These are phyloP conservation scores for Phytophthora sp. DNA, from an alignment of 352 stramenopile species.

Conservation along the genomic window DNA sequence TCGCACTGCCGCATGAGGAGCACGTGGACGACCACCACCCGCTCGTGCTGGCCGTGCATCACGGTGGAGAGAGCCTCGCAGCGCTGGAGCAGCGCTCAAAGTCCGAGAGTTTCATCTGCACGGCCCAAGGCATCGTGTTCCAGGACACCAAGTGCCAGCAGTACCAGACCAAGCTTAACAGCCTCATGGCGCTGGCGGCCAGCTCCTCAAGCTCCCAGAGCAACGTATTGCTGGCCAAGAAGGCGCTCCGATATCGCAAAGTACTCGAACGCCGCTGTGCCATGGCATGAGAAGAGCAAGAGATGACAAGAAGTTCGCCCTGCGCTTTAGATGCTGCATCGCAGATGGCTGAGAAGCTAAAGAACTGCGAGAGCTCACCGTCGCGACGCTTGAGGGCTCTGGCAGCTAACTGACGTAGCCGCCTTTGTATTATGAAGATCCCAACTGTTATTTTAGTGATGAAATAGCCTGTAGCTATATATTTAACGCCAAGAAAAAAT, in stretches of 20 bases:
- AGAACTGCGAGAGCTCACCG: not conserved
- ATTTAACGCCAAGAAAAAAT: slow-evolving; percentile 30
- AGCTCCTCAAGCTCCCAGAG: slow-evolving; percentile 27
- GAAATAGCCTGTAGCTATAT: slow-evolving; percentile 27
- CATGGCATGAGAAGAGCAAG: slow-evolving; percentile 4
- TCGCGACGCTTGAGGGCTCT: not conserved
- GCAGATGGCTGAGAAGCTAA: not conserved
- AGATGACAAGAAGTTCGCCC: too few species aligned
- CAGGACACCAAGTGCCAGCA: slow-evolving; percentile 30
- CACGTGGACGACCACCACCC: slow-evolving; percentile 16
- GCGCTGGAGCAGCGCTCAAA: slow-evolving; percentile 32
- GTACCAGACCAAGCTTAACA: slow-evolving; percentile 25
- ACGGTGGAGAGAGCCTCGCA: slow-evolving; percentile 2
- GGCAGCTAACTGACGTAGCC: not conserved
- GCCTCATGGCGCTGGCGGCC: slow-evolving; percentile 28
- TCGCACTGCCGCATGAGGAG: not conserved
- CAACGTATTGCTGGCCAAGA: slow-evolving; percentile 44
- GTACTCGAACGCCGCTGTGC: slow-evolving; percentile 28
- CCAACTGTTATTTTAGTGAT: slow-evolving; percentile 8
- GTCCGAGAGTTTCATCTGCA: slow-evolving; percentile 46
- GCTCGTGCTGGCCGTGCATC: slow-evolving; percentile 5
- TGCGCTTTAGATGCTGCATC: slow-evolving; percentile 9
- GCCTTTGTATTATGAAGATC: slow-evolving; percentile 11
- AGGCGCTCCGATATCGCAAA: slow-evolving; percentile 45
- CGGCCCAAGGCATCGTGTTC: slow-evolving; percentile 37